Conservation (phyloP, 2,329 filamentous ascomycete genomes). For the Fusarium nodosum region DNA sequence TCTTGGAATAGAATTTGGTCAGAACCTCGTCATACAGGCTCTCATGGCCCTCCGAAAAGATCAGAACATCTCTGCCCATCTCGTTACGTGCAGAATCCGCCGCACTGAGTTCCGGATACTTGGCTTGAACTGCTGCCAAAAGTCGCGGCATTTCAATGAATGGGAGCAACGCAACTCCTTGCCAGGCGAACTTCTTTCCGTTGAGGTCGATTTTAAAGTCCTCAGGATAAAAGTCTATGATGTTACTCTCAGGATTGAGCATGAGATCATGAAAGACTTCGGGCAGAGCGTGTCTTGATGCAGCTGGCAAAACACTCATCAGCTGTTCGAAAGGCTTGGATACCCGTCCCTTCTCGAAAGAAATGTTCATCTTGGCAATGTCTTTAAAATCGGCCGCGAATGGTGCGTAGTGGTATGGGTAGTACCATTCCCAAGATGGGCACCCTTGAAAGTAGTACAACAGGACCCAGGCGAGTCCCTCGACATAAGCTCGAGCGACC, state of each 20-base stretch:
- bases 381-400: constrained; percentile 96
- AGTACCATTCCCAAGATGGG: constrained; percentile 99
- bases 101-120: constrained; percentile 82
- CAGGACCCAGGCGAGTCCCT: constrained; percentile 95
- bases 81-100: constrained; percentile 85
- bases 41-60: constrained; percentile 86
- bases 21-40: constrained; percentile 86
- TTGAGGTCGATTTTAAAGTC: constrained; percentile 95
- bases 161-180: constrained; percentile 91
- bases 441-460: constrained; percentile 99
- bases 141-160: constrained; percentile 96
- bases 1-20: constrained; percentile 91
- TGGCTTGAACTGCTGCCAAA: constrained; percentile 83
- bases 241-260: constrained; percentile 87
- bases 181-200: constrained; percentile 98
- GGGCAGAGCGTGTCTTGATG: constrained; percentile 91
- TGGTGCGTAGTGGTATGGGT: constrained; percentile 97
- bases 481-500: constrained; percentile 91
- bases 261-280: constrained; percentile 91
- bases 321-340: constrained; percentile 96
- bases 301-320: constrained; percentile 96
- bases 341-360: constrained; percentile 85
- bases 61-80: constrained; percentile 82
- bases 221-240: constrained; percentile 97
- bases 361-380: constrained; percentile 81